Evolutionary conservation across 805 yeast species (phyloP).

Genomic region (Ogataea minuta): DNA sequence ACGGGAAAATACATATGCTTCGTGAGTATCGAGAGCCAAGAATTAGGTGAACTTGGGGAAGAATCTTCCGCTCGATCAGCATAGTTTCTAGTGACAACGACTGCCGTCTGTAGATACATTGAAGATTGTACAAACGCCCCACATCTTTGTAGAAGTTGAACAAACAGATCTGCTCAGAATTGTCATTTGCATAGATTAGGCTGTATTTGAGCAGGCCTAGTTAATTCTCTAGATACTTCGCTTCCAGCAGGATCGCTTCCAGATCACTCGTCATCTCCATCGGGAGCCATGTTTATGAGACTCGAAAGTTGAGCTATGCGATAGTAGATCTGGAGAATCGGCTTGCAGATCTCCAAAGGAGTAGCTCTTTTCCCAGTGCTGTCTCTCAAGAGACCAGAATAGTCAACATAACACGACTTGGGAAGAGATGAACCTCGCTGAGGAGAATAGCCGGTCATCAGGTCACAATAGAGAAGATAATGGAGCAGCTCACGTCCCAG

Average conservation of each 20-base stretch:
- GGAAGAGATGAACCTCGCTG: slow-evolving; percentile 8
- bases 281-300: slow-evolving; percentile 11
- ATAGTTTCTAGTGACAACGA: slow-evolving; percentile 15
- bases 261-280: slow-evolving; percentile 13
- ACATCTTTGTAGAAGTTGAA: slow-evolving; percentile 14
- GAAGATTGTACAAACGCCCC: slow-evolving; percentile 11
- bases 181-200: neutral
- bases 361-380: neutral
- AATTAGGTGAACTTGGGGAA: slow-evolving; percentile 5
- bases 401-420: slow-evolving; percentile 2
- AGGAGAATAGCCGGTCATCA: slow-evolving; percentile 9
- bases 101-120: slow-evolving; percentile 16
- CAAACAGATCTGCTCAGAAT: neutral
- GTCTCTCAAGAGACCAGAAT: neutral
- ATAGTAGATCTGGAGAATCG: slow-evolving; percentile 9
- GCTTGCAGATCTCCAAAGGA: slow-evolving; percentile 5
- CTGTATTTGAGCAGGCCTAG: neutral
- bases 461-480: slow-evolving; percentile 10
- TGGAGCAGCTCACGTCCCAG: slow-evolving; percentile 2
- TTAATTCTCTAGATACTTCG: slow-evolving; percentile 11
- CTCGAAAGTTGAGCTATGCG: slow-evolving; percentile 10
- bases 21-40: neutral
- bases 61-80: slow-evolving; percentile 8
- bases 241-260: slow-evolving; percentile 15
- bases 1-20: slow-evolving; percentile 6